Base-by-base conservation (phyloP, 2,329 filamentous ascomycete genomes). In the Scolecobasidium constrictum region DNA sequence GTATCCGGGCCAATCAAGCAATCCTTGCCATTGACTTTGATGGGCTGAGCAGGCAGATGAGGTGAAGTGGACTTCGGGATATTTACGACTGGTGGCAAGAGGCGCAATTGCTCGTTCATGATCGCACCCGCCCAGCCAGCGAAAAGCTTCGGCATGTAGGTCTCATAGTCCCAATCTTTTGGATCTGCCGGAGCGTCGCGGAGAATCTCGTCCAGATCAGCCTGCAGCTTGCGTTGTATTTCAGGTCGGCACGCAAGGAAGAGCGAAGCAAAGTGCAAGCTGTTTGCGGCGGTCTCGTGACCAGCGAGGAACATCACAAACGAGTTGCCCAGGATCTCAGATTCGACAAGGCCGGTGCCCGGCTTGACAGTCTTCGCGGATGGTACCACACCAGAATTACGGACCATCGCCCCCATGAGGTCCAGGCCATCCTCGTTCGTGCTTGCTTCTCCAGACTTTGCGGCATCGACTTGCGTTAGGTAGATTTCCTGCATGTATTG, bases 251-350 rank as follows among this genome's bases (percentile, higher is more conserved):
- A 72, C 12, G 83, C 84, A 4, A 90, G 71, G 50, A 77, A 71
- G 26, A 86, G 56, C 3, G 87, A 61, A 2, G 77, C 70, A 56
- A 84, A 87, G 61, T 88, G 81, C 31, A 87, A 67, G 3, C 75
- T 73, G 58, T 84, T 86, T 38, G 83, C 83, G 2, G 83, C 83
- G 1, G 84, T 88, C 60, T 92, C 85, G 59, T 92, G 83, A 11
- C 85, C 85, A 1, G 85, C 84, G 1, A 88, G 67, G 47, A 74
- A 71, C 47, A 76, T 63, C 38, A 73, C 67, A 46, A 74, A 74
- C 17, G 81, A 77, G 54, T 87, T 87, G 40, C 82, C 81, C 20
- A 83, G 63, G 46, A 88, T 80, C 43, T 87, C 81, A 4, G 70
- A 68, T 48, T 78, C 73, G 4, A 62, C 68, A n/a, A 82, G 43